A percentile compares a stretch with the other conserved stretches of the same genome.
These are phyloP conservation scores for Penicillium sp. DNA, from an alignment of 2,329 filamentous ascomycete species.

Conservation along the genomic window DNA sequence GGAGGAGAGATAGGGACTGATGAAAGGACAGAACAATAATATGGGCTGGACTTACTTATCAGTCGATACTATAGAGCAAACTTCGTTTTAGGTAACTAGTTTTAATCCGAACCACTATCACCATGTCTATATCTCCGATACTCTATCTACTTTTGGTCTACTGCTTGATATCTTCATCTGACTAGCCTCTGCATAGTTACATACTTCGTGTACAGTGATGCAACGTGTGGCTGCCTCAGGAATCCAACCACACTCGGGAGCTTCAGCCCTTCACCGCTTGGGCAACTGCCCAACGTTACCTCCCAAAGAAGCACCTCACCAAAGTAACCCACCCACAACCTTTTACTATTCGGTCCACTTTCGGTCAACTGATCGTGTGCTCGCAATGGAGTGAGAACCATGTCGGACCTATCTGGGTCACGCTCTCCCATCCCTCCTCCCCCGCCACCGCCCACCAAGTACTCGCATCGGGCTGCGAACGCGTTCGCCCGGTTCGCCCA, in stretches of 20 bases:
- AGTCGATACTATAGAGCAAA: neutral
- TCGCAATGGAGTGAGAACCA: conserved; percentile 34
- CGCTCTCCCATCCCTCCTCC: conserved; percentile 43
- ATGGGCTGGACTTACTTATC: neutral
- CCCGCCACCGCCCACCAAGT: conserved; percentile 45
- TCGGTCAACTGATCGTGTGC: conserved; percentile 38
- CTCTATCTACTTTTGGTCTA: neutral
- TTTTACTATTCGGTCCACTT: conserved; percentile 31
- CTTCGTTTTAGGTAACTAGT: neutral
- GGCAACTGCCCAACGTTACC: conserved; percentile 12
- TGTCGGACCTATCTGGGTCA: conserved; percentile 37
- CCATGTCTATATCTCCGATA: neutral
- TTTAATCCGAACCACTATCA: neutral
- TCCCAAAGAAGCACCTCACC: neutral
- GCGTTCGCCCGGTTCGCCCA: conserved; percentile 60
- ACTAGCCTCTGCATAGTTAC: neutral
- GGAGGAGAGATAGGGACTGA: neutral
- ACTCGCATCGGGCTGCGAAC: conserved; percentile 53
- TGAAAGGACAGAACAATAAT: neutral
- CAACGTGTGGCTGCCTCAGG: conserved; percentile 7
- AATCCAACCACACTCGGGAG: neutral
- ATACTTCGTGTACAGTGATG: neutral
- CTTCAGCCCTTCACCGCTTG: conserved; percentile 19
- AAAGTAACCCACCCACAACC: conserved; percentile 7
- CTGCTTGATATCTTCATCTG: neutral